These are phyloP conservation scores for Saturnispora halmiae DNA, from an alignment of 805 yeast species.

Conservation along the genomic window DNA sequence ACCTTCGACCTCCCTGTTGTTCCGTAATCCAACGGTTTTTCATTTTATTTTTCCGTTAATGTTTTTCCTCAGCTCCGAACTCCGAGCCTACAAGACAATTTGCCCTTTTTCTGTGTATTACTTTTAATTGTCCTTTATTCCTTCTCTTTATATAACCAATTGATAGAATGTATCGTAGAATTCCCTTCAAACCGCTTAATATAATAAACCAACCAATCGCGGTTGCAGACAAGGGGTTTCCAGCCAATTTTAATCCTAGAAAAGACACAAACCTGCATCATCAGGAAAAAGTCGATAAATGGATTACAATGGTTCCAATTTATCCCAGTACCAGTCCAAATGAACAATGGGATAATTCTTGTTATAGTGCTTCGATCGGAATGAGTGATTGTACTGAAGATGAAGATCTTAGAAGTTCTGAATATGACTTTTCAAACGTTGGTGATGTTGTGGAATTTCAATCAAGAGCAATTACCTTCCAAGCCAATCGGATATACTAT, in stretches of 20 bases:
- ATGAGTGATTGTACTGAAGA: slow-evolving; percentile 21
- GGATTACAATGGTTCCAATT: slow-evolving; percentile 55
- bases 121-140: too few species aligned
- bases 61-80: slow-evolving; percentile 5
- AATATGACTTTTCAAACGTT: slow-evolving; percentile 28
- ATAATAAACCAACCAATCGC: too few species aligned
- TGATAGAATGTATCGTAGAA: neutral
- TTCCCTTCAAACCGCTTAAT: slow-evolving; percentile 7
- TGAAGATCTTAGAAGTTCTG: slow-evolving; percentile 10
- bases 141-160: too few species aligned
- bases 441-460: slow-evolving; percentile 46
- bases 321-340: slow-evolving; percentile 20
- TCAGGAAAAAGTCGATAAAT: slow-evolving; percentile 52
- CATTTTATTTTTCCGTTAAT: too few species aligned
- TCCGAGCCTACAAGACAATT: slow-evolving; percentile 1
- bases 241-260: slow-evolving; percentile 52
- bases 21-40: too few species aligned
- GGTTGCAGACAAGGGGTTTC: slow-evolving; percentile 24
- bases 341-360: slow-evolving; percentile 31
- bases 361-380: slow-evolving; percentile 41
- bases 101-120: neutral
- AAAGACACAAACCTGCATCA: slow-evolving; percentile 53
- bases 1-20: neutral
- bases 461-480: slow-evolving; percentile 41
- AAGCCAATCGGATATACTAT: slow-evolving; percentile 33